Conservation (phyloP, 176 grass and related monocot species). For the Alopecurus myosuroides region DNA sequence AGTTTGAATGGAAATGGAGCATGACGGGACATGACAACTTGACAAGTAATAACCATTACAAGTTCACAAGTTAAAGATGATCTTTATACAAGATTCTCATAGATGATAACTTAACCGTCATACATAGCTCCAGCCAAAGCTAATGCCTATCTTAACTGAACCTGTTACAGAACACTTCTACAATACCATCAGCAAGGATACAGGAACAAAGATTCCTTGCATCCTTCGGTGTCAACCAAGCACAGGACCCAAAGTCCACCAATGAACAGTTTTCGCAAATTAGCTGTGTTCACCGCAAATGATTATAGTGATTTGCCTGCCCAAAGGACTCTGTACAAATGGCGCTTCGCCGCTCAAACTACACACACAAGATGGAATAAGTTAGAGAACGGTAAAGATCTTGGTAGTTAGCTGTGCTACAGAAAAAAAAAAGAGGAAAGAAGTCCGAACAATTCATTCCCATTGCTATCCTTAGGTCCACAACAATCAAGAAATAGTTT, state of each 20-base stretch:
- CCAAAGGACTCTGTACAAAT: conserved; percentile 41
- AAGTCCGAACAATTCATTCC: not conserved
- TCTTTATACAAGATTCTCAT: not conserved
- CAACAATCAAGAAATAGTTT: not conserved
- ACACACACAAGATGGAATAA: not conserved
- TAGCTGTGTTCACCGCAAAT: conserved; percentile 22
- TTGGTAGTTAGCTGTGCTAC: not conserved
- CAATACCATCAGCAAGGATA: not conserved
- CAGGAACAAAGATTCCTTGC: not conserved
- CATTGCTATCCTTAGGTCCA: not conserved
- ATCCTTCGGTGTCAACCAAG: conserved; percentile 30
- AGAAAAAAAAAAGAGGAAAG: not conserved
- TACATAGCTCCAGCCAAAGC: not conserved
- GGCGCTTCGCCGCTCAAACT: conserved; percentile 33
- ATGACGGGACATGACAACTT: not conserved
- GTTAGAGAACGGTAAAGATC: conserved; percentile 10
- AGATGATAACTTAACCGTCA: not conserved
- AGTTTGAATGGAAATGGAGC: not conserved
- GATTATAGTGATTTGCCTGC: not conserved
- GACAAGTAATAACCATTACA: not conserved
- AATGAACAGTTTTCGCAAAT: conserved; percentile 32
- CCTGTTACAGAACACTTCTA: conserved; percentile 1
- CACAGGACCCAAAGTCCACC: conserved; percentile 9
- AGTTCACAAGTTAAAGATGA: not conserved
- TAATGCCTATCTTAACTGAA: conserved; percentile 22